Evolutionary conservation across 176 grass and related monocot genomes (phyloP).

Genomic region (Puccinellia tenuiflora): DNA sequence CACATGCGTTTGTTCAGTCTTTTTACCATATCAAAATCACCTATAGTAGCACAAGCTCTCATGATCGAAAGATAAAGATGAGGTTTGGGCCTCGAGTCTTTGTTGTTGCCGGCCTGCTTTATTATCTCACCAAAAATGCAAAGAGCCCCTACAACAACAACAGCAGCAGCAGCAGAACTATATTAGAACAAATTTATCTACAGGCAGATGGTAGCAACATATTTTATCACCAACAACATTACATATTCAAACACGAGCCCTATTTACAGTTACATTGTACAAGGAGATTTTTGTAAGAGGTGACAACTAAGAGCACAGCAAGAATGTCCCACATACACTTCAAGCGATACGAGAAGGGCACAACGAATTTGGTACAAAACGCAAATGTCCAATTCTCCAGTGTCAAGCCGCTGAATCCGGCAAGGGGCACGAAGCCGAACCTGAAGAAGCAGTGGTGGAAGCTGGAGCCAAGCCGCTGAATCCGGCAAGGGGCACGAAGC

Average conservation of each 20-base stretch:
- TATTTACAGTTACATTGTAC: background rate
- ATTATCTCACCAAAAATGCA: slow-evolving; percentile 94
- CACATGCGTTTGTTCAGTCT: slow-evolving; percentile 64
- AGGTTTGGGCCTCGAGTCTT: slow-evolving; percentile 70
- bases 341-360: background rate
- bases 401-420: background rate
- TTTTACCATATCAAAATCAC: slow-evolving; percentile 79
- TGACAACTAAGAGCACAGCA: background rate
- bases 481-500: too few relatives aligned
- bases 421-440: background rate
- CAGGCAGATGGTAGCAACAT: background rate
- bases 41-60: slow-evolving; percentile 73
- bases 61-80: slow-evolving; percentile 90
- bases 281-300: slow-evolving; percentile 1
- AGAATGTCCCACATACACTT: background rate
- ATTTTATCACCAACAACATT: background rate
- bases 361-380: background rate
- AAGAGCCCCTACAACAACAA: slow-evolving; percentile 58
- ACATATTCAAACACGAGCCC: background rate
- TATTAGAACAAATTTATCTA: slow-evolving; percentile 25
- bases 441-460: background rate
- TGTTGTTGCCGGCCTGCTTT: slow-evolving; percentile 64
- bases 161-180: slow-evolving; percentile 1
- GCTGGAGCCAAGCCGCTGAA: background rate
- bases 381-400: background rate